Evolutionary conservation across 768 basidiomycete species (phyloP).

Genomic region (Leccinum imitatum): DNA sequence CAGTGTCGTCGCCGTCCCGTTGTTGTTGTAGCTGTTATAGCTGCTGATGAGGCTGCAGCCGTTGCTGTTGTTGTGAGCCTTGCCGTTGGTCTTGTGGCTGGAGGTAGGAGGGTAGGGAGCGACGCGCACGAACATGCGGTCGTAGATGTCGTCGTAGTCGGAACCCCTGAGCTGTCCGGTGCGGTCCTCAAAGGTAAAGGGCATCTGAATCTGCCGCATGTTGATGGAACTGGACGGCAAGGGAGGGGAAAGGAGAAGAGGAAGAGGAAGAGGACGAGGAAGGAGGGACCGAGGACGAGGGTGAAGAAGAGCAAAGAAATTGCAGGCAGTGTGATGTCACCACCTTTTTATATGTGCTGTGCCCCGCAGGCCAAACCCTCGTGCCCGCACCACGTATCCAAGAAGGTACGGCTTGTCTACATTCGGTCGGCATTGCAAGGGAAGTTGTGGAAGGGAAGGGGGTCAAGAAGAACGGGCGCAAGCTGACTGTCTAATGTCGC

Average conservation of each 20-base stretch:
- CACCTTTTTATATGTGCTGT: slow-evolving; percentile 22
- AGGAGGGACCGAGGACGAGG: background rate
- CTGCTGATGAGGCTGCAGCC: background rate
- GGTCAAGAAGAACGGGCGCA: slow-evolving; percentile 20
- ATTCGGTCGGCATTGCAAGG: slow-evolving; percentile 12
- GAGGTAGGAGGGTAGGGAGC: slow-evolving; percentile 44
- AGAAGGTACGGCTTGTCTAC: slow-evolving; percentile 18
- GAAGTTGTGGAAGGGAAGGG: background rate
- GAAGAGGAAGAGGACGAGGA: too few species aligned
- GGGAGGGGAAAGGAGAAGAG: background rate
- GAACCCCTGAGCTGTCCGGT: slow-evolving; percentile 53
- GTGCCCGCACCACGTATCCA: background rate
- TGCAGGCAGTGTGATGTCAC: background rate
- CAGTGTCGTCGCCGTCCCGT: slow-evolving; percentile 33
- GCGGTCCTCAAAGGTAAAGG: slow-evolving; percentile 67
- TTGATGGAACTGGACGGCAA: background rate
- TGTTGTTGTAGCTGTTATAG: background rate
- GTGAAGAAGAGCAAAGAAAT: background rate
- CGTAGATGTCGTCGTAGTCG: slow-evolving; percentile 79
- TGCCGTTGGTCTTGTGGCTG: background rate
- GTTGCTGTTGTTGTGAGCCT: background rate
- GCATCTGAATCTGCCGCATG: slow-evolving; percentile 35
- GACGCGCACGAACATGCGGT: slow-evolving; percentile 69
- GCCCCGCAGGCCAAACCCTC: slow-evolving; percentile 18
- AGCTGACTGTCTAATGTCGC: slow-evolving; percentile 20